A percentile compares a stretch with the other conserved stretches of the same genome.
Evolutionary conservation across 345 rosid species (phyloP).

Genomic region (Aegle marmelos): DNA sequence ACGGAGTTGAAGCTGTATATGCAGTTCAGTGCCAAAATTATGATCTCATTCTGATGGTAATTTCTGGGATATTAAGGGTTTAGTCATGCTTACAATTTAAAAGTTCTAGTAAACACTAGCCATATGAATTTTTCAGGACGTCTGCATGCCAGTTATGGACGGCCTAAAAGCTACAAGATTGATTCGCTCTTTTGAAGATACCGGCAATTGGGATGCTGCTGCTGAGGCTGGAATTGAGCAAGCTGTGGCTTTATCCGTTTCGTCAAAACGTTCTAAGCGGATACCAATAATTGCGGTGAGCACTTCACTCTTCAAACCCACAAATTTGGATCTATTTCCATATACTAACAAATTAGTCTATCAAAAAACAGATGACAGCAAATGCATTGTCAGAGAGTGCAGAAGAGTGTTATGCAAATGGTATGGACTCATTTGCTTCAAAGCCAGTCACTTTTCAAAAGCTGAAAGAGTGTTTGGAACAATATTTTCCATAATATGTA

Average conservation of each 20-base stretch:
- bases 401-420: slow-evolving; percentile 85
- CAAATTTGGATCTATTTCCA: background rate
- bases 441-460: slow-evolving; percentile 88
- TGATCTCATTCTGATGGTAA: slow-evolving; percentile 83
- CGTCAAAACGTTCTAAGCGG: slow-evolving; percentile 23
- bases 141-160: slow-evolving; percentile 93
- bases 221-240: slow-evolving; percentile 60
- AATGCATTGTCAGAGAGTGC: slow-evolving; percentile 88
- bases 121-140: slow-evolving; percentile 54
- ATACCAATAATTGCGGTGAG: slow-evolving; percentile 88
- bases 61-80: background rate
- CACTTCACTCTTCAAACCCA: background rate
- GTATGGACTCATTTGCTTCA: slow-evolving; percentile 92
- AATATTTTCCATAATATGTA: slow-evolving; percentile 46
- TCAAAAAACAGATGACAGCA: slow-evolving; percentile 83
- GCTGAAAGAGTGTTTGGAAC: slow-evolving; percentile 65
- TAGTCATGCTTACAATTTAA: background rate
- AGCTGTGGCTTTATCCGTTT: slow-evolving; percentile 23
- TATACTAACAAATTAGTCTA: background rate
- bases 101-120: background rate
- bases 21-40: slow-evolving; percentile 52
- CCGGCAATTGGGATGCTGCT: slow-evolving; percentile 86
- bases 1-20: slow-evolving; percentile 79
- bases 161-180: slow-evolving; percentile 92
- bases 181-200: slow-evolving; percentile 81